Conservation (phyloP, 345 rosid genomes). For the Odontarrhena argentea region DNA sequence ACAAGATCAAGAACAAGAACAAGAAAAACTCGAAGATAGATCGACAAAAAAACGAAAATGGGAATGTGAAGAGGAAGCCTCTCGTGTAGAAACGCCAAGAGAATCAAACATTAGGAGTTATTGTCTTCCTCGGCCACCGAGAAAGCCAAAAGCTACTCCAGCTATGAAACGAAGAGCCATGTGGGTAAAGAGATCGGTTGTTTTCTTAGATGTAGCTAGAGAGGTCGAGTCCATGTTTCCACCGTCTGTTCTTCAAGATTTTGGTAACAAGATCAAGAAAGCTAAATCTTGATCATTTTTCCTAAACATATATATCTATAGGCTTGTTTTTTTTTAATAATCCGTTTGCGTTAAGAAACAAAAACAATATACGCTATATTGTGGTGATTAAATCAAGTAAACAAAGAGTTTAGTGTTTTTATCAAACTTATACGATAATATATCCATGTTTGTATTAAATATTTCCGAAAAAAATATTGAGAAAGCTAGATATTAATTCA, state of each 20-base stretch:
- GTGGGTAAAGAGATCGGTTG: slow-evolving; percentile 35
- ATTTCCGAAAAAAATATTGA: not conserved
- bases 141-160: slow-evolving; percentile 58
- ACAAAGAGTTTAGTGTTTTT: not conserved
- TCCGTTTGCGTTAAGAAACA: not conserved
- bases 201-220: slow-evolving; percentile 60
- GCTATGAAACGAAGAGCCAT: slow-evolving; percentile 47
- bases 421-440: not conserved
- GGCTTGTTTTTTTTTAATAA: not conserved
- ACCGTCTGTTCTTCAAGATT: slow-evolving; percentile 50
- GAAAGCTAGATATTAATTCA: not conserved
- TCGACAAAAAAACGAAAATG: slow-evolving; percentile 36
- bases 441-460: slow-evolving; percentile 1
- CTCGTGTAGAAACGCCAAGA: slow-evolving; percentile 46
- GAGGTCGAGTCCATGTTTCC: slow-evolving; percentile 72
- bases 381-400: not conserved
- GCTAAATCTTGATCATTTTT: slow-evolving; percentile 40
- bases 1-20: slow-evolving; percentile 9
- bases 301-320: slow-evolving; percentile 1
- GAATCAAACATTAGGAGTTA: slow-evolving; percentile 42
- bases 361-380: slow-evolving; percentile 9
- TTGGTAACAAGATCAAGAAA: slow-evolving; percentile 66
- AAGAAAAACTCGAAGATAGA: slow-evolving; percentile 25
- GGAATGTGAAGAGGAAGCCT: slow-evolving; percentile 34
- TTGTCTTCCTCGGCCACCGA: slow-evolving; percentile 65